Evolutionary conservation across 768 basidiomycete genomes (phyloP).

Genomic region (Hysterangium stoloniferum): DNA sequence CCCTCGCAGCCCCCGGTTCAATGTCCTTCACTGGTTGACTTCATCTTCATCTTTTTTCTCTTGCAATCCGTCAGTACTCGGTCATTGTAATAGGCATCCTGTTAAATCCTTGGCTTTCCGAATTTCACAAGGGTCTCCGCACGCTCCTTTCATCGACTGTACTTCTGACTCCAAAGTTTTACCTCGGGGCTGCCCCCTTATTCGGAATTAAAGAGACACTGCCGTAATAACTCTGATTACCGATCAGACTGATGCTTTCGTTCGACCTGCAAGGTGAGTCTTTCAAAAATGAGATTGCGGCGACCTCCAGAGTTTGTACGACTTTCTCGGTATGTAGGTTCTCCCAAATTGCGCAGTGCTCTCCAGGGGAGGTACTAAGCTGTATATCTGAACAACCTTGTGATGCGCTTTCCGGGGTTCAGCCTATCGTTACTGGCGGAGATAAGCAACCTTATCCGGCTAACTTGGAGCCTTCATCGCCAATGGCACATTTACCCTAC

Average conservation of each 20-base stretch:
- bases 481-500: not conserved
- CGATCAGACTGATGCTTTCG: not conserved
- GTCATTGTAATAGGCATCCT: too few species aligned
- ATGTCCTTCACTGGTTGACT: too few species aligned
- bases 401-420: constrained; percentile 21
- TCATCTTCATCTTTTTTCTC: too few species aligned
- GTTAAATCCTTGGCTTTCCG: too few species aligned
- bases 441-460: constrained; percentile 11
- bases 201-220: not conserved
- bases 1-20: too few species aligned
- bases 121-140: too few species aligned
- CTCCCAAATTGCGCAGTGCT: constrained; percentile 32
- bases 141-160: too few species aligned
- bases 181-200: constrained; percentile 3
- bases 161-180: too few species aligned
- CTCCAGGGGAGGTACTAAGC: constrained; percentile 23
- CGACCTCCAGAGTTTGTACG: too few species aligned
- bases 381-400: constrained; percentile 31
- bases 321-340: constrained; percentile 19
- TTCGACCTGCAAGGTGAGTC: not conserved
- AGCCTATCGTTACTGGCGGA: constrained; percentile 27
- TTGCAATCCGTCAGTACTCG: too few species aligned
- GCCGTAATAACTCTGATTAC: not conserved
- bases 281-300: not conserved
- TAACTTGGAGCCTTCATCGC: not conserved